A percentile compares a stretch with the other conserved stretches of the same genome.
Evolutionary conservation across 352 stramenopile genomes (phyloP).

Genomic region (Globisporangium viniferum): DNA sequence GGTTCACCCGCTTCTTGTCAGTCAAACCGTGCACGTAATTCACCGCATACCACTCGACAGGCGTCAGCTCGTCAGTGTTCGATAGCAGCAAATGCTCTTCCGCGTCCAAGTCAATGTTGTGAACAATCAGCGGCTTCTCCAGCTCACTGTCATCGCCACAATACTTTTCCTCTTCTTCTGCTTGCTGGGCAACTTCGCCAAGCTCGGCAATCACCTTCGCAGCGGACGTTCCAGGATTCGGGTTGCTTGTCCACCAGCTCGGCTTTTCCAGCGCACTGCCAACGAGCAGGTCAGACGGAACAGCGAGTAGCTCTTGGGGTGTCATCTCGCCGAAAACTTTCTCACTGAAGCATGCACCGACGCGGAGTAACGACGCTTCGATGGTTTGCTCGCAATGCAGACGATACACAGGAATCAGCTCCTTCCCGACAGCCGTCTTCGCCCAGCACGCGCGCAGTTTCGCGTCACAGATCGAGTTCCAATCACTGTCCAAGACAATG

Average conservation of each 20-base stretch:
- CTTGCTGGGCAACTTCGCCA: conserved; percentile 26
- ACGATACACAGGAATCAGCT: conserved; percentile 64
- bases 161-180: conserved; percentile 51
- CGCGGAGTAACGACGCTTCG: conserved; percentile 69
- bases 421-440: conserved; percentile 44
- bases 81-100: conserved; percentile 81
- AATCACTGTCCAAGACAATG: conserved; percentile 80
- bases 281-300: conserved; percentile 39
- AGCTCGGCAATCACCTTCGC: conserved; percentile 28
- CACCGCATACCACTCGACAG: conserved; percentile 85
- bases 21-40: conserved; percentile 65
- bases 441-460: conserved; percentile 81
- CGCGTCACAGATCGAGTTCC: conserved; percentile 74
- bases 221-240: conserved; percentile 28
- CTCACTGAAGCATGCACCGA: conserved; percentile 66
- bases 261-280: conserved; percentile 57
- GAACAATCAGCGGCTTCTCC: conserved; percentile 43
- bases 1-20: conserved; percentile 46
- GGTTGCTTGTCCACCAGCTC: conserved; percentile 56
- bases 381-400: conserved; percentile 81
- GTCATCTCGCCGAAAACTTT: conserved; percentile 81
- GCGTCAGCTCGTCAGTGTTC: conserved; percentile 79
- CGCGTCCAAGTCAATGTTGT: conserved; percentile 68
- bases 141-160: conserved; percentile 38
- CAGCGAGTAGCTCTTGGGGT: conserved; percentile 61